Evolutionary conservation across 208 protist species (phyloP).

Genomic region (Trypanosoma cruzi): DNA sequence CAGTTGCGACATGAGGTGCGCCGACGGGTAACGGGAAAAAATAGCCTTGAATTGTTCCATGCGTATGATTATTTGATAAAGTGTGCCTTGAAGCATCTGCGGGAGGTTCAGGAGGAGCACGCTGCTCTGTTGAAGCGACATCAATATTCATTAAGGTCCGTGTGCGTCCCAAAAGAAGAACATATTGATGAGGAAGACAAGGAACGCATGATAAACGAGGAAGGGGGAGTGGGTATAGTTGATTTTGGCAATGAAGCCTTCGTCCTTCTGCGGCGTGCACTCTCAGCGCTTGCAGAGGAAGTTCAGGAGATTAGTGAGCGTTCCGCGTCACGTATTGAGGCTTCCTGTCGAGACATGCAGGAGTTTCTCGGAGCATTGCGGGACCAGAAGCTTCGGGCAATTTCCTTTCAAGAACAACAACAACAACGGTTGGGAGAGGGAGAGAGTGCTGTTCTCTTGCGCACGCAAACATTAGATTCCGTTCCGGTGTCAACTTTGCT

Average conservation of each 20-base stretch:
- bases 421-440: neutral
- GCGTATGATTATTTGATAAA: constrained; percentile 63
- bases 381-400: constrained; percentile 25
- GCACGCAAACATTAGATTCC: neutral
- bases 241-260: constrained; percentile 17
- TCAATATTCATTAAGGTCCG: too few species aligned
- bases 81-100: constrained; percentile 32
- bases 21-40: constrained; percentile 70
- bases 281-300: constrained; percentile 40
- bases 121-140: constrained; percentile 15
- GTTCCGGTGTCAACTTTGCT: constrained; percentile 32
- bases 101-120: constrained; percentile 27
- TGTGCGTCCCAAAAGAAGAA: too few species aligned
- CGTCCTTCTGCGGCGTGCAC: constrained; percentile 16
- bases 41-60: constrained; percentile 63
- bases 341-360: constrained; percentile 66
- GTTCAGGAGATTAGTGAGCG: constrained; percentile 47
- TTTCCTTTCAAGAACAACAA: constrained; percentile 10
- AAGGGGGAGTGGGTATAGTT: constrained; percentile 6
- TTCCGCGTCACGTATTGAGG: constrained; percentile 40
- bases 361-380: constrained; percentile 61
- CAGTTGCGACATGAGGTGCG: constrained; percentile 71
- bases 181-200: neutral
- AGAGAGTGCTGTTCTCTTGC: neutral
- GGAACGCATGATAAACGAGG: neutral